Percentiles rank a stretch among this genome's conserved stretches.
These are phyloP conservation scores for Phytophthora ohioensis DNA, from an alignment of 352 stramenopile species.

Conservation along the genomic window DNA sequence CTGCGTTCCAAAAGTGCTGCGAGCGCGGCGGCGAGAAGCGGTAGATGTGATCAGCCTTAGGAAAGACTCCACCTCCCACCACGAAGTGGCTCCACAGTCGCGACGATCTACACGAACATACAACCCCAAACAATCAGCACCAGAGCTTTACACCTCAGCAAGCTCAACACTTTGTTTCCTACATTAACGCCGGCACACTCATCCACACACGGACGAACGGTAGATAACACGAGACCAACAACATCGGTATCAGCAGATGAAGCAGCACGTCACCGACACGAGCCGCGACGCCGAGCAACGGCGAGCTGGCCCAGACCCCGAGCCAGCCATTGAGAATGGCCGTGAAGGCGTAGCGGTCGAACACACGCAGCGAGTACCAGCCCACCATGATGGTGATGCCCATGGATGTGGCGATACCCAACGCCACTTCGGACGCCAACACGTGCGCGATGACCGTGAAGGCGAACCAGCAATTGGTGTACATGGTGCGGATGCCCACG, in stretches of 20 bases:
- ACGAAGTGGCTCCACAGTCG: constrained; percentile 81
- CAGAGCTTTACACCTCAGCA: neutral
- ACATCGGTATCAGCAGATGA: constrained; percentile 76
- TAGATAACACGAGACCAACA: constrained; percentile 80
- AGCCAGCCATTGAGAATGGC: constrained; percentile 79
- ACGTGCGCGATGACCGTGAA: constrained; percentile 70
- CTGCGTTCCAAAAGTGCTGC: constrained; percentile 82
- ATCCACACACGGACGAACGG: constrained; percentile 85
- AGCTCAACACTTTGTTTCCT: constrained; percentile 16
- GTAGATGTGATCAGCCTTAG: constrained; percentile 83
- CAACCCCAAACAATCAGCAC: constrained; percentile 9
- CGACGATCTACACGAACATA: constrained; percentile 55
- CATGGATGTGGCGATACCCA: constrained; percentile 82
- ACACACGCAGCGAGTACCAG: constrained; percentile 86
- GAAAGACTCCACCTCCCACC: constrained; percentile 72
- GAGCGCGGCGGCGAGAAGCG: constrained; percentile 75
- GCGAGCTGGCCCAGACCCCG: constrained; percentile 77
- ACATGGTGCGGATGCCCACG: constrained; percentile 75
- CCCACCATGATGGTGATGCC: constrained; percentile 88
- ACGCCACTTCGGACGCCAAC: constrained; percentile 61
- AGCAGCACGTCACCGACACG: constrained; percentile 71
- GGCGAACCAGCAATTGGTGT: constrained; percentile 80
- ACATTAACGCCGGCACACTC: constrained; percentile 79
- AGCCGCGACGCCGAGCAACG: constrained; percentile 62
- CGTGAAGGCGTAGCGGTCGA: constrained; percentile 81